phyloP scores from a whole-genome alignment of 257 asterid genomes.

The Nicotiana paniculata region DNA sequence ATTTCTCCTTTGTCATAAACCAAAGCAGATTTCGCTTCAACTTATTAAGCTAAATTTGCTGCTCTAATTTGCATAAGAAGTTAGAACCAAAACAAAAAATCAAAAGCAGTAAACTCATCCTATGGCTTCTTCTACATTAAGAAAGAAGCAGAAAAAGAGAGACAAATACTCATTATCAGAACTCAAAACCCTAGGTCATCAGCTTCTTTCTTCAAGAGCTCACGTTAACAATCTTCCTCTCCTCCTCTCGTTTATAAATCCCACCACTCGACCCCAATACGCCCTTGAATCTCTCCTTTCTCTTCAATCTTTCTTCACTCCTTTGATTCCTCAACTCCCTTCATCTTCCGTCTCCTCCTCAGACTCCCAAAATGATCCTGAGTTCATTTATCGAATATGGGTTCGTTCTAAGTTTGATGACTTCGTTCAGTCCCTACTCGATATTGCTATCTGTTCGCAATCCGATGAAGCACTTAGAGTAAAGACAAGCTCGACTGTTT shows the following conservation, averaged over 20 bases:
- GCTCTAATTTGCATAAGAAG: background rate
- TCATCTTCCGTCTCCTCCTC: background rate
- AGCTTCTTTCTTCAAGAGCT: conserved; percentile 60
- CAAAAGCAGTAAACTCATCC: background rate
- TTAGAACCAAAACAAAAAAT: background rate
- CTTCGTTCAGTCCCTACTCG: conserved; percentile 8
- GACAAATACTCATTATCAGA: conserved; percentile 26
- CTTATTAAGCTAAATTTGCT: background rate
- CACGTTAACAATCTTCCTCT: conserved; percentile 70
- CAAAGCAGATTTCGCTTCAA: too few species aligned
- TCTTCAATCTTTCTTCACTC: conserved; percentile 78
- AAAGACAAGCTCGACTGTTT: conserved; percentile 10
- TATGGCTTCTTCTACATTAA: conserved; percentile 17
- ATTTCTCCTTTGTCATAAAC: too few species aligned
- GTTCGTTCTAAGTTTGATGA: conserved; percentile 14
- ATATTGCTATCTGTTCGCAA: background rate
- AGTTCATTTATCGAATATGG: conserved; percentile 11
- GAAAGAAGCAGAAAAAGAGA: conserved; percentile 29
- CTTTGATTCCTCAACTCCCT: conserved; percentile 57
- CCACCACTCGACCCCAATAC: conserved; percentile 42
- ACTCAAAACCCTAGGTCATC: conserved; percentile 55
- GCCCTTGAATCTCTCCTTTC: conserved; percentile 74
- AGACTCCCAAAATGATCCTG: background rate
- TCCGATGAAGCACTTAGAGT: conserved; percentile 5
- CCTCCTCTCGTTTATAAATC: conserved; percentile 49